phyloP scores from a whole-genome alignment of 768 basidiomycete species.

The Royoungia palumana region DNA sequence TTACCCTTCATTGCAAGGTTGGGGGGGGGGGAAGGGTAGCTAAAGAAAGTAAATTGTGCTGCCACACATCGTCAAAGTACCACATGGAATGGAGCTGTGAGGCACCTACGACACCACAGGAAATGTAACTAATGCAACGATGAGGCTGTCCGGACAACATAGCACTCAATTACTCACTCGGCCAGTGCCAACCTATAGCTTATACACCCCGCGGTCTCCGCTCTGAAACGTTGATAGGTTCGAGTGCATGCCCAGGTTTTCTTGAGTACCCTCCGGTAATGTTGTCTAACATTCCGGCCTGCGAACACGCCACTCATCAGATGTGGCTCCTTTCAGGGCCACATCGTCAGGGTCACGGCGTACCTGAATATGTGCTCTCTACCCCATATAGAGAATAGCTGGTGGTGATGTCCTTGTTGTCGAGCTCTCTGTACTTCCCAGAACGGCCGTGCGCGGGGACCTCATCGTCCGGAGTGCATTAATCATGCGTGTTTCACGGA shows the following conservation, averaged over 20 bases:
- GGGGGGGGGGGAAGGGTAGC: slow-evolving; percentile 7
- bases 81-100: slow-evolving; percentile 8
- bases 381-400: slow-evolving; percentile 53
- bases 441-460: slow-evolving; percentile 46
- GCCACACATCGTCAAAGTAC: slow-evolving; percentile 1
- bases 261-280: slow-evolving; percentile 34
- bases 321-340: slow-evolving; percentile 18
- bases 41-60: slow-evolving; percentile 23
- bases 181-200: slow-evolving; percentile 59
- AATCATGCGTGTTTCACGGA: slow-evolving; percentile 55
- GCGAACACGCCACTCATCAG: slow-evolving; percentile 23
- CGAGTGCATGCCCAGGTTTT: slow-evolving; percentile 50
- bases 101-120: slow-evolving; percentile 8
- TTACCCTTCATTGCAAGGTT: slow-evolving; percentile 6
- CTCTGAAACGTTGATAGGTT: slow-evolving; percentile 56
- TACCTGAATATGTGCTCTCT: slow-evolving; percentile 58
- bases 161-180: slow-evolving; percentile 44
- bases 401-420: slow-evolving; percentile 48
- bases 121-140: slow-evolving; percentile 5
- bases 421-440: slow-evolving; percentile 28
- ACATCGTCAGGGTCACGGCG: slow-evolving; percentile 24
- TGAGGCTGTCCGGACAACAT: slow-evolving; percentile 1
- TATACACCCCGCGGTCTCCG: slow-evolving; percentile 58
- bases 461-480: slow-evolving; percentile 46
- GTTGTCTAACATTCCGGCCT: slow-evolving; percentile 55